These are phyloP conservation scores for Dillenia turbinata DNA, from an alignment of 164 flowering plant genomes.

Conservation along the genomic window DNA sequence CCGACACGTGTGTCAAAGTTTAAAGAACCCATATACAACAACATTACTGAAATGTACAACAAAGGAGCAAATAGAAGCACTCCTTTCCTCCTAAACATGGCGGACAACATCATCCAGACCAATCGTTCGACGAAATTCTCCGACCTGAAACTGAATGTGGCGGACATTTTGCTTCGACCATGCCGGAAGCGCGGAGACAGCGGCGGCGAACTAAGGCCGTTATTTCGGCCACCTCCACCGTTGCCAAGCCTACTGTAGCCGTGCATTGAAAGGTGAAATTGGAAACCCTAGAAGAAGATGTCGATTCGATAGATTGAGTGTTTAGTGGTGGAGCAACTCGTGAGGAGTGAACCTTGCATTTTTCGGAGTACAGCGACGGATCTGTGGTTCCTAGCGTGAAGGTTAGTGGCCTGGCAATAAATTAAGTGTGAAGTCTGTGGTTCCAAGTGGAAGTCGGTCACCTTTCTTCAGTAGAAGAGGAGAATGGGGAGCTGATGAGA, in stretches of 20 bases:
- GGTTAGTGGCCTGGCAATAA: no score
- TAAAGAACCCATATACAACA: conserved; percentile 55
- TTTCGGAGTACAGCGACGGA: no score
- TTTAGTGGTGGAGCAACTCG: no score
- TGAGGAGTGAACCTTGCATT: no score
- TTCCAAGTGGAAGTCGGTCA: no score
- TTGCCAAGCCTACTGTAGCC: conserved; percentile 52
- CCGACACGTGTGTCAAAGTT: conserved; percentile 28
- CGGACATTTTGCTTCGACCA: conserved; percentile 22
- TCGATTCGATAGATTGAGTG: no score
- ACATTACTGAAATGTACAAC: conserved; percentile 51
- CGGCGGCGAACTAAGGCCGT: conserved; percentile 23
- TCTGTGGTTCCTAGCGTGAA: no score
- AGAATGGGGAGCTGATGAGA: no score
- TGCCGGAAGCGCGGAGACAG: conserved; percentile 50
- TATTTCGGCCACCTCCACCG: conserved; percentile 10
- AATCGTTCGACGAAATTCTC: conserved; percentile 35
- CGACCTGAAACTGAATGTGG: conserved; percentile 24
- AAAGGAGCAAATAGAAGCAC: conserved; percentile 58
- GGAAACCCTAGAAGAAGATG: no score
- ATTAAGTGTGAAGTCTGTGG: no score
- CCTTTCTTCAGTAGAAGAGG: no score
- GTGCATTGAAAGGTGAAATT: conserved; percentile 28
- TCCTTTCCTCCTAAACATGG: conserved; percentile 54
- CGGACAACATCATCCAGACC: conserved; percentile 41